phyloP scores from a whole-genome alignment of 306 rosid species.

The Medicago lupulina region DNA sequence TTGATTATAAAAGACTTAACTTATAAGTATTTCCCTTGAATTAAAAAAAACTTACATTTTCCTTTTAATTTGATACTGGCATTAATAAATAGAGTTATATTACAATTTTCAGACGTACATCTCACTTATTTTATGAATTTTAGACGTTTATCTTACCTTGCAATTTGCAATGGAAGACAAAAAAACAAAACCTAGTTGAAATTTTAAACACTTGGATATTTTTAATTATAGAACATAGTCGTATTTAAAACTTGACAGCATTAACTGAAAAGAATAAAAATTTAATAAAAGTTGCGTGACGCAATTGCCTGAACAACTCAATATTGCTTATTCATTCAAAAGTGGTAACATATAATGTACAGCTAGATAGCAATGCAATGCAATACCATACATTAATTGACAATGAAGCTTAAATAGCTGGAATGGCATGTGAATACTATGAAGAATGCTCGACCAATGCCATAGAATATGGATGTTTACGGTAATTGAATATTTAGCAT shows the following conservation, averaged over 20 bases:
- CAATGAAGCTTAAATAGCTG: conserved; percentile 38
- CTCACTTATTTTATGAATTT: background rate
- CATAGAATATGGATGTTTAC: conserved; percentile 24
- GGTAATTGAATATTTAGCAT: background rate
- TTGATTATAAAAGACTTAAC: background rate
- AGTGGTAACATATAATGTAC: background rate
- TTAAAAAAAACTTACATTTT: too few species aligned
- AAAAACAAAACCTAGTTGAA: background rate
- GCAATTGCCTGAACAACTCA: conserved; percentile 30
- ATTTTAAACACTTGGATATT: background rate
- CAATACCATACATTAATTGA: conserved; percentile 5
- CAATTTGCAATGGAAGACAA: background rate
- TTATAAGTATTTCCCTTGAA: background rate
- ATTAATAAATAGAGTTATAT: conserved; percentile 9
- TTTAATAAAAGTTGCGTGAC: conserved; percentile 1
- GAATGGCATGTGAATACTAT: conserved; percentile 34
- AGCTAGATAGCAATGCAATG: conserved; percentile 31
- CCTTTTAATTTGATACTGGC: background rate
- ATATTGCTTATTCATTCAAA: background rate
- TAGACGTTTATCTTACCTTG: conserved; percentile 4
- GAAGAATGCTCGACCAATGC: conserved; percentile 32
- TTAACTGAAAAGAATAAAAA: background rate
- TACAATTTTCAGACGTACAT: conserved; percentile 1
- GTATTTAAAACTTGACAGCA: conserved; percentile 5
- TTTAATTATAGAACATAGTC: background rate